Evolutionary conservation across 345 rosid species (phyloP), one percentile per base, ranked within the genome.

Genomic region (Conringia planisiliqua): DNA sequence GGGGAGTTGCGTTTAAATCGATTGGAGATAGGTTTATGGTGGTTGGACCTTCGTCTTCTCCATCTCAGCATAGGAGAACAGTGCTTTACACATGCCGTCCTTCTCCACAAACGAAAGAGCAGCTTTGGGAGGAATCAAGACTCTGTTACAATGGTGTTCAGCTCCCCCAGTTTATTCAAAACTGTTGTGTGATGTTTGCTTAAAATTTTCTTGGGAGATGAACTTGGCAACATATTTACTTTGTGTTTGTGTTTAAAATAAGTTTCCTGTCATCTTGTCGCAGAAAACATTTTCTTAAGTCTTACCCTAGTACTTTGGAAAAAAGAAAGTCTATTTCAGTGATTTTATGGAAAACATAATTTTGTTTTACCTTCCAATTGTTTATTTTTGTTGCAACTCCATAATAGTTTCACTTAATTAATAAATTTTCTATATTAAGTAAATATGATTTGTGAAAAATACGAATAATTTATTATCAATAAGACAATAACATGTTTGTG

Each of bases 81-180:
- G 70, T 81, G 0, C 78, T 89, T 18, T 85, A 83, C 83, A 88
- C 87, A 3, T 88, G 90, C 74, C 74, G 70, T 38, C 96, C 96
- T 0, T 69, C 68, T 24, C 57, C 83, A 11, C 66, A 68, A 7
- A 61, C 60, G 3, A 71, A 70, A 66, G 83, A 46, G 16, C 36
- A 85, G 75, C 69, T 27, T 12, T 91, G 59, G 44, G 68, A 33
- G 27, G 55, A 47, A 4, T 2, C 14, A 1, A 24, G 35, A 6
- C 10, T 38, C 2, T 24, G 6, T 3, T 11, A 69, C 2, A 9
- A 27, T 30, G 57, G 47, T 29, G 35, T n/a, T 4, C 4, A n/a
- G 3, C 39, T 46, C 29, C 2, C 9, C 1, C 48, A 60, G 12
- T 71, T 22, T 26, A 60, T 71, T 7, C 17, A 4, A 0, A 59